phyloP scores from a whole-genome alignment of 331 rosid genomes.

The Ulmus americana region DNA sequence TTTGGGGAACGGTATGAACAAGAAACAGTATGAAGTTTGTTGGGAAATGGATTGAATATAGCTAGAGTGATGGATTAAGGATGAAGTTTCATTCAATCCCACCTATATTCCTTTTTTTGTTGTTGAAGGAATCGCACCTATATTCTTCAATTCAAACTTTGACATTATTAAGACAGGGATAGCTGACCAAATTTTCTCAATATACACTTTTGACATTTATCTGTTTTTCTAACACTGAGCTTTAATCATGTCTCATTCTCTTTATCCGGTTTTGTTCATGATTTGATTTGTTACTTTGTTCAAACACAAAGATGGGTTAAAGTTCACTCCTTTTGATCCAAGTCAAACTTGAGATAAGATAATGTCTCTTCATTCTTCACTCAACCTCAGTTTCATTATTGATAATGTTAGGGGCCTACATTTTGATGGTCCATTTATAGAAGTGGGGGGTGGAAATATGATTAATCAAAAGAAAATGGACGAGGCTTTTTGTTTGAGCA shows the following conservation, averaged over 20 bases:
- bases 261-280: neutral
- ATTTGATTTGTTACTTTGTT: neutral
- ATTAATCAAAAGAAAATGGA: constrained; percentile 3
- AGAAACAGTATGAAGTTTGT: too few species aligned
- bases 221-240: neutral
- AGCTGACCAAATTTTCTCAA: too few species aligned
- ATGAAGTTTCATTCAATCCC: too few species aligned
- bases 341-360: neutral
- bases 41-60: too few species aligned
- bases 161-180: too few species aligned
- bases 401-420: constrained; percentile 21
- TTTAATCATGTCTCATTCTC: neutral
- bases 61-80: too few species aligned
- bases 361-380: neutral
- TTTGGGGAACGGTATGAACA: too few species aligned
- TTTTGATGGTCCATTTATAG: neutral
- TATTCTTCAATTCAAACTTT: too few species aligned
- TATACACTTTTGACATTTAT: neutral
- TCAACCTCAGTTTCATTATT: constrained; percentile 14
- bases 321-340: neutral
- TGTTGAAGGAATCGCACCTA: too few species aligned
- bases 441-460: constrained; percentile 22
- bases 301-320: neutral
- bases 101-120: too few species aligned
- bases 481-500: constrained; percentile 14